Evolutionary conservation across 345 rosid genomes (phyloP).

Genomic region (Citrus australasica): DNA sequence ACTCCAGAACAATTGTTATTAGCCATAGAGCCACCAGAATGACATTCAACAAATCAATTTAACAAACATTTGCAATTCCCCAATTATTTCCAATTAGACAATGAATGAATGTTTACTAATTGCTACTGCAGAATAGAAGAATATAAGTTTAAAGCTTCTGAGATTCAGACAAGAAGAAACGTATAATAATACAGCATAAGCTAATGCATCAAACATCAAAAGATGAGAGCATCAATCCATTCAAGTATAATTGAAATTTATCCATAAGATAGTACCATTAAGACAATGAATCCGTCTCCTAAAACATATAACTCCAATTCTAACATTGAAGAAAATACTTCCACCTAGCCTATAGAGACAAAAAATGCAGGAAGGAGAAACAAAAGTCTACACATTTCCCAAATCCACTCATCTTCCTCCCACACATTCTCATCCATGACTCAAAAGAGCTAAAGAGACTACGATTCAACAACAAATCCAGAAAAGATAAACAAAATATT

Average conservation of each 20-base stretch:
- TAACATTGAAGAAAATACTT: neutral
- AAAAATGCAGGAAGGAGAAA: neutral
- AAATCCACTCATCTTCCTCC: neutral
- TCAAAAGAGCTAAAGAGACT: neutral
- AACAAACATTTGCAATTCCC: no score
- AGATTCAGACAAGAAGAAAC: no score
- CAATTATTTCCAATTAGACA: no score
- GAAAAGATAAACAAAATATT: slow-evolving; percentile 2
- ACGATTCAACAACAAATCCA: slow-evolving; percentile 5
- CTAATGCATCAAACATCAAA: neutral
- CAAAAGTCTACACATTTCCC: neutral
- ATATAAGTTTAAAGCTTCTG: no score
- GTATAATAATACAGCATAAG: no score
- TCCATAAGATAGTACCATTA: neutral
- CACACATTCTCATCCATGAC: slow-evolving; percentile 5
- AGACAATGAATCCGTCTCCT: neutral
- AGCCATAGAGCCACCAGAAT: no score
- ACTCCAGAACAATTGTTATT: no score
- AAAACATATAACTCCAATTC: neutral
- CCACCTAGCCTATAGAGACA: neutral
- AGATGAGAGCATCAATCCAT: neutral
- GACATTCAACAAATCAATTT: no score
- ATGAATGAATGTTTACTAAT: no score
- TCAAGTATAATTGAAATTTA: neutral
- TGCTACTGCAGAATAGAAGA: no score